A percentile compares a stretch with the other conserved stretches of the same genome.
Conservation (phyloP, 2,329 filamentous ascomycete genomes). For the Myriosclerotinia duriaeana region DNA sequence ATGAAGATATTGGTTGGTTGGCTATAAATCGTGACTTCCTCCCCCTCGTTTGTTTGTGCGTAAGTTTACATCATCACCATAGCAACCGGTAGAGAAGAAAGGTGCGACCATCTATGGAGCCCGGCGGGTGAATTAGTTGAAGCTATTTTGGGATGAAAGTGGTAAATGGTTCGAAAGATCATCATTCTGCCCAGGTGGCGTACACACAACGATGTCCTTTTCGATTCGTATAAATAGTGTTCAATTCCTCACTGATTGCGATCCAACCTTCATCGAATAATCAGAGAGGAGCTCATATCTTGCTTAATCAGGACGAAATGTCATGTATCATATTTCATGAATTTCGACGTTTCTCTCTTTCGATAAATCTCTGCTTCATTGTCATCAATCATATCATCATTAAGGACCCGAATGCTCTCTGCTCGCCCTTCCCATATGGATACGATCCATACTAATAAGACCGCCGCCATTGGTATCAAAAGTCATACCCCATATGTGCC, state of each 20-base stretch:
- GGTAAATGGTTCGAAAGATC: background rate
- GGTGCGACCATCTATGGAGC: background rate
- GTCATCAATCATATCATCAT: slow-evolving; percentile 17
- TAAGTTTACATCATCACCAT: slow-evolving; percentile 15
- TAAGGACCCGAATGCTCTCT: background rate
- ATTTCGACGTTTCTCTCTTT: background rate
- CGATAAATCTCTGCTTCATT: background rate
- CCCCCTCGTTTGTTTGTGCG: slow-evolving; percentile 6
- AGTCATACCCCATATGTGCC: slow-evolving; percentile 6
- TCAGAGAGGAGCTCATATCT: slow-evolving; percentile 2
- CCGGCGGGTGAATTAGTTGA: background rate
- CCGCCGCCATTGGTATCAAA: slow-evolving; percentile 21
- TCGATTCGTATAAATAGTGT: background rate
- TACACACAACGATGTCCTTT: background rate
- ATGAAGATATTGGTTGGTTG: slow-evolving; percentile 18
- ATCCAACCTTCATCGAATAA: slow-evolving; percentile 1
- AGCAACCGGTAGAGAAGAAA: slow-evolving; percentile 19
- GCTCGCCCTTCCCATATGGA: slow-evolving; percentile 19
- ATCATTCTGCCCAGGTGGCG: too few relatives aligned
- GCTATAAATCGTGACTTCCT: slow-evolving; percentile 14
- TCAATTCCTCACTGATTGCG: background rate
- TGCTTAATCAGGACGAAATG: background rate
- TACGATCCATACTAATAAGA: slow-evolving; percentile 9
- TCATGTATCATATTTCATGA: slow-evolving; percentile 1
- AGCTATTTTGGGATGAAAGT: slow-evolving; percentile 4